Base-by-base conservation (phyloP, 768 basidiomycete species). In the Pleurotus eryngii region DNA sequence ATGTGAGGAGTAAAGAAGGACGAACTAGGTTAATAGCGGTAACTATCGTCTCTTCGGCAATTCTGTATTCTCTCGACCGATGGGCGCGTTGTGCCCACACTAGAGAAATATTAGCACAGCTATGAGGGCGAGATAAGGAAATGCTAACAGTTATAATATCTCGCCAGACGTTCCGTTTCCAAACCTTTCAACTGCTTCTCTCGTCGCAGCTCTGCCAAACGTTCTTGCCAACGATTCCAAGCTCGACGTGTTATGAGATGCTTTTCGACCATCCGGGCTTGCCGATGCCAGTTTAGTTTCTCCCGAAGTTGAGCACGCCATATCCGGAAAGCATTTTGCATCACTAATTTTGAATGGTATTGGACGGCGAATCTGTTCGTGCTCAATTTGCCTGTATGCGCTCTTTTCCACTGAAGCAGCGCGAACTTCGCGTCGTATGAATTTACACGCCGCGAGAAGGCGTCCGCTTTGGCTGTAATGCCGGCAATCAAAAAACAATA, bases 261-360 rank as follows among this genome's bases (percentile, higher is more conserved):
- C 51, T 75, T 80, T 61, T 81, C 73, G 0, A 81, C 81, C 27
- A 77, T 67, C 60, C 76, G 80, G 1, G 87, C 87, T 62, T 83
- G 76, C 61, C 81, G 83, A 40, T 74, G 67, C 62, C 76, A 61
- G 59, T 80, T 80, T 40, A 83, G 59, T 56, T 78, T 77, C 14
- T 72, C 68, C 15, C 83, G 78, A 50, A 87, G 70, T 39, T 73
- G 71, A 17, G 82, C 63, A 17, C 85, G 79, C 89, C 90, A 91
- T 15, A 59, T 63, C 4, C 81, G 64, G 12, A 88, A 71, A 55
- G 70, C 65, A 51, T 68, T 73, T 55, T 72, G 77, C 7, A 68
- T 66, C 6, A 83, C 59, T 57, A 73, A 74, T 1, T 64, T 61
- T 12, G 74, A 68, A 61, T 84, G 73, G 64, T 80, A 82, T 54